Evolutionary conservation across 192 early-diverging fungal genomes (phyloP), one percentile per base, ranked within the genome.

Genomic region (Coemansia sp.): DNA sequence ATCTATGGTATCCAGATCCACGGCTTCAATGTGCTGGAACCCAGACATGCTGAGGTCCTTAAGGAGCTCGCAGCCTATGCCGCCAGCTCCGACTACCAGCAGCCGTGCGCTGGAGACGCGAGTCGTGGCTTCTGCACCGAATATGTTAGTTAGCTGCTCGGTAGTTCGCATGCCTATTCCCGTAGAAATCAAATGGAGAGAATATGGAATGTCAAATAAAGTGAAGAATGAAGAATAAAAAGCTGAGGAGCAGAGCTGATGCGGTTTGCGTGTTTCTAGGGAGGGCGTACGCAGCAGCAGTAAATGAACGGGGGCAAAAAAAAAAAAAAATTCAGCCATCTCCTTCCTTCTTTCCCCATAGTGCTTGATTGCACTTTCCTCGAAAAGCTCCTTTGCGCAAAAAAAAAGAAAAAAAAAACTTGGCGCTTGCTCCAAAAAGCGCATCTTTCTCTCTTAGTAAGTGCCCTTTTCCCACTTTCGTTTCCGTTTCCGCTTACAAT

Each of bases 1-100:
- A 62, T 99, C 98, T 58, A 99, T 99, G 1, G 97, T 97, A 81
- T 99, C 98, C 41, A 99, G 84, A 77, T 99, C 98, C 40, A 99
- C 85, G 43, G 97, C 87, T 53, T 89, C 85, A 62, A 99, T 94
- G 66, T 86, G 59, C 46, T 75, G 77, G 75, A 98, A 97, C 24
- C 97, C 97, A 19, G 88, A 85, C 81, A 96, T 73, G 40, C 95
- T 91, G 17, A 99, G 86, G 77, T 96, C 91, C 82, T 99, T 99
- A 9, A 99, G 85, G 39, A 99, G 79, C 74, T 99, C 98, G 84
- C 98, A 99, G 42, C 98, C 98, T 53, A 99, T 99, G 14, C 98
- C 98, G 64, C 98, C 98, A 17, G 92, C 90, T 12, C 92, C 92
- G 14, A 94, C 88, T 53, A 94, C 85, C 47, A 94, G 71, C 29